These are phyloP conservation scores for Paramecium caudatum DNA, from an alignment of 73 alveolate species.

Conservation along the genomic window DNA sequence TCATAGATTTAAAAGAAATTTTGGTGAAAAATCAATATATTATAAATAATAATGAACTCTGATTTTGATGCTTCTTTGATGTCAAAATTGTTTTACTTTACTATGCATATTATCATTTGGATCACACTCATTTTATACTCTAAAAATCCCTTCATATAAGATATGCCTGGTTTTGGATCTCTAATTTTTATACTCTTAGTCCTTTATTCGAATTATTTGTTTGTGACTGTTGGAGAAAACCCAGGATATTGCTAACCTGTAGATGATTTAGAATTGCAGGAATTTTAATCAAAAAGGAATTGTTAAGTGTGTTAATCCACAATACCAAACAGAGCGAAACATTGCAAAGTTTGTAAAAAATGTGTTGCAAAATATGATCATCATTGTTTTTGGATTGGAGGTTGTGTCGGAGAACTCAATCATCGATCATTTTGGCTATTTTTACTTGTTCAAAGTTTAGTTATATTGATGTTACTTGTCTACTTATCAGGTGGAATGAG, in stretches of 20 bases:
- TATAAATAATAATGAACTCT: constrained; percentile 11
- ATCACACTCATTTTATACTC: background rate
- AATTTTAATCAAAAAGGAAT: background rate
- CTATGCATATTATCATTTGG: constrained; percentile 23
- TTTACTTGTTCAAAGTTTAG: constrained; percentile 77
- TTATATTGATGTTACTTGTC: constrained; percentile 22
- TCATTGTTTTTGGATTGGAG: constrained; percentile 87
- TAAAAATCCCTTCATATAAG: constrained; percentile 8
- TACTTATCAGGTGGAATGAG: constrained; percentile 15
- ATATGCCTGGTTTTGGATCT: background rate
- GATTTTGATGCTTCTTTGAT: constrained; percentile 45
- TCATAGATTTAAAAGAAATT: constrained; percentile 91
- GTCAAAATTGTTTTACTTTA: constrained; percentile 37
- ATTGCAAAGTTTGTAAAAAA: constrained; percentile 83
- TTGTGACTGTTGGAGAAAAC: constrained; percentile 24
- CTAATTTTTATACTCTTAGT: background rate
- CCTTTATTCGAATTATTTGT: constrained; percentile 17
- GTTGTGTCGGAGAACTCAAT: constrained; percentile 92
- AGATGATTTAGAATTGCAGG: background rate
- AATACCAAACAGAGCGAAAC: constrained; percentile 84
- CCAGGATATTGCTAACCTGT: background rate
- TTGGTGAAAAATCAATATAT: constrained; percentile 81
- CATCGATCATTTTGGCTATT: constrained; percentile 83
- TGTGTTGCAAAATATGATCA: constrained; percentile 88
- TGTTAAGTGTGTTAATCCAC: constrained; percentile 72